Evolutionary conservation across 1,139 yeast species (phyloP), one percentile per base, ranked within the genome.

Genomic region (Pichia cactophila): DNA sequence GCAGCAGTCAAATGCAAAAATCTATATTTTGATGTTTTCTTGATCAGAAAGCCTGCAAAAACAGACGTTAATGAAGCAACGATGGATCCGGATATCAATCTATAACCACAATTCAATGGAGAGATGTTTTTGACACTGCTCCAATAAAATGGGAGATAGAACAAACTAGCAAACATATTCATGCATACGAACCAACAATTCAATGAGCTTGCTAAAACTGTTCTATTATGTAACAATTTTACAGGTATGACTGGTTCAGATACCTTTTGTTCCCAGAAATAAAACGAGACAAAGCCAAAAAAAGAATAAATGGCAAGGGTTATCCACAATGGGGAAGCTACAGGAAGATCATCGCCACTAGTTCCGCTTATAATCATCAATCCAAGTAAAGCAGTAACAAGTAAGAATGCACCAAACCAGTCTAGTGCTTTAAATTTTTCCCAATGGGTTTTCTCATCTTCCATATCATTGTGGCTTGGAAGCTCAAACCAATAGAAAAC

Each of bases 401-500:
- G 65, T 36, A 69, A 63, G 29, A 68, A 60, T 0, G 80, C 71
- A 0, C 81, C 81, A 49, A 66, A 59, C 58, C 74, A 74, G 61
- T 88, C 96, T 40, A 88, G 77, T 53, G 74, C 79, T n/a, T 73
- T 70, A 56, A 77, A 66, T 54, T 77, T 77, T 26, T 68, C 69
- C 48, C 60, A 75, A 72, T 40, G 64, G 35, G 57, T 46, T 16
- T 49, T 41, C 26, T 51, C 57, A 10, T 61, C 59, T 20, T 67
- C 67, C 6, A 56, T 45, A 1, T 68, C 68, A 5, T 63, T 60
- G 5, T 53, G 38, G 26, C 41, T 41, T 1, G 81, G 81, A 44
- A 77, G 66, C 20, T 71, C 63, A 54, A 77, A 70, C 58, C 60
- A 69, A 16, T 61, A 48, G 56, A 63, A 68, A 23, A 73, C 64